phyloP scores from a whole-genome alignment of 345 rosid genomes.

The Lepidium didymum region DNA sequence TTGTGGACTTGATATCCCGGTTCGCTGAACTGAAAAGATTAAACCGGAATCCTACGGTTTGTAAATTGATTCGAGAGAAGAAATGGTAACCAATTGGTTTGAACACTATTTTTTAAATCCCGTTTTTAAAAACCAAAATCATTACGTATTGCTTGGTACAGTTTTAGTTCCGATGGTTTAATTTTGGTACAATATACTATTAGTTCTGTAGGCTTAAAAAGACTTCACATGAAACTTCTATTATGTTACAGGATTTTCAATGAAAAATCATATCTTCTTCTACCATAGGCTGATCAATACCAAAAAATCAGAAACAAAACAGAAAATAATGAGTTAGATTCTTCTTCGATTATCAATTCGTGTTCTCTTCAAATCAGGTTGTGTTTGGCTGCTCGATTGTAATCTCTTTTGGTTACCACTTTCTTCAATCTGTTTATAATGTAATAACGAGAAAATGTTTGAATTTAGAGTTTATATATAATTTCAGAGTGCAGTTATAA shows the following conservation, averaged over 20 bases:
- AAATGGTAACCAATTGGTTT: not conserved
- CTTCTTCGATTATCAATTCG: constrained; percentile 66
- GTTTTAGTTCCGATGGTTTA: too few species aligned
- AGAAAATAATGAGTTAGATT: constrained; percentile 33
- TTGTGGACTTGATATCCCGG: not conserved
- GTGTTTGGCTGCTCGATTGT: constrained; percentile 45
- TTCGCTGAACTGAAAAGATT: not conserved
- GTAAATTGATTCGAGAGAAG: not conserved
- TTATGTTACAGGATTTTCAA: not conserved
- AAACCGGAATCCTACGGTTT: not conserved
- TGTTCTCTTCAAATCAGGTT: constrained; percentile 50
- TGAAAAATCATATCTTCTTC: not conserved
- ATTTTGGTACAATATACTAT: too few species aligned
- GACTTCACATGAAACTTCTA: not conserved
- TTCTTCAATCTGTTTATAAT: constrained; percentile 46
- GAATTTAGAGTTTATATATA: not conserved
- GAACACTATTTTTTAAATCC: not conserved
- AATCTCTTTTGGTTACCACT: constrained; percentile 34
- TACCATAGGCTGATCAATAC: not conserved
- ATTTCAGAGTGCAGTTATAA: not conserved
- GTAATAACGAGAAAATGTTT: not conserved
- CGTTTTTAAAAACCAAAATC: not conserved
- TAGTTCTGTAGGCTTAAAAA: not conserved
- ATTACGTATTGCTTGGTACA: not conserved
- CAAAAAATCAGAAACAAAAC: not conserved